phyloP scores from a whole-genome alignment of 257 asterid genomes.

The Salvia hispanica region DNA sequence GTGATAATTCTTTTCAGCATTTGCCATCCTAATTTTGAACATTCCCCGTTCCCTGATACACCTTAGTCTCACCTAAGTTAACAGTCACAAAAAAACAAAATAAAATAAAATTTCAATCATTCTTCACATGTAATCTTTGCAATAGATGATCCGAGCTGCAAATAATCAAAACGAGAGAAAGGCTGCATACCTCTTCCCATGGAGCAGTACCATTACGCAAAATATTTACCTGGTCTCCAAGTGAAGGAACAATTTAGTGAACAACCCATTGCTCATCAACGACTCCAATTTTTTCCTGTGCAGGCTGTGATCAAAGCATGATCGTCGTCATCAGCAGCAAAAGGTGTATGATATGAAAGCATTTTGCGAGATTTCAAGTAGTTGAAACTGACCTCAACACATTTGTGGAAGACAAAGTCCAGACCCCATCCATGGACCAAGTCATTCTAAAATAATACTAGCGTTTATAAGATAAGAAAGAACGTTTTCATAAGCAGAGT shows the following conservation, averaged over 20 bases:
- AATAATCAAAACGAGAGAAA: neutral
- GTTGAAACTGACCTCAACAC: slow-evolving; percentile 63
- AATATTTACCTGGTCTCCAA: no score
- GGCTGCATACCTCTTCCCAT: slow-evolving; percentile 68
- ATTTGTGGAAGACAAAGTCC: slow-evolving; percentile 77
- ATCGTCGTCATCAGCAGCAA: neutral
- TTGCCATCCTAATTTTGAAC: slow-evolving; percentile 57
- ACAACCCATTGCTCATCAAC: no score
- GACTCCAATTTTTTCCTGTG: no score
- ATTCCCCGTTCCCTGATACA: slow-evolving; percentile 73
- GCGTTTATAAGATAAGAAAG: slow-evolving; percentile 16
- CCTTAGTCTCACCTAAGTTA: slow-evolving; percentile 66
- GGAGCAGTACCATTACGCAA: no score
- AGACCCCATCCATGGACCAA: slow-evolving; percentile 99
- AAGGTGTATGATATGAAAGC: neutral
- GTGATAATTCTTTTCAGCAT: no score
- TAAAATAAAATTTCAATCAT: neutral
- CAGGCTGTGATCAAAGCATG: slow-evolving; percentile 1
- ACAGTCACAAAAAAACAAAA: neutral
- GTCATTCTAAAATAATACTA: slow-evolving; percentile 59
- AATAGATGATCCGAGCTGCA: no score
- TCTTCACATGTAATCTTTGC: neutral
- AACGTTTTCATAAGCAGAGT: neutral
- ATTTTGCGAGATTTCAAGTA: neutral
- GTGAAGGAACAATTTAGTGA: no score